Conservation (phyloP, 768 basidiomycete genomes). For the Boletus eberwhitei region DNA sequence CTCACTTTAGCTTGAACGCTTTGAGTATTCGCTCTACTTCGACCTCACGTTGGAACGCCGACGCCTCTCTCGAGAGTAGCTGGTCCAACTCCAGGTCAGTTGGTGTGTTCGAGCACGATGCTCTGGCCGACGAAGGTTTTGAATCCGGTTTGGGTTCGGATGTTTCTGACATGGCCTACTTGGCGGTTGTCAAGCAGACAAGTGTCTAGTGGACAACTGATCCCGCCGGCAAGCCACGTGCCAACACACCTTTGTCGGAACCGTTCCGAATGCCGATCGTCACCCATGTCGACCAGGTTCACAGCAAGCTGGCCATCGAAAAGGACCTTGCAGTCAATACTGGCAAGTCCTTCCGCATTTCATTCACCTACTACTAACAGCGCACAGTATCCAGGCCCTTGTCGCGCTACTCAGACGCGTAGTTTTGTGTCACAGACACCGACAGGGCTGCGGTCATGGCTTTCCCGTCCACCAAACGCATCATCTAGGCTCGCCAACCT, state of each 20-base stretch:
- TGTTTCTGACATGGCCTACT: conserved; percentile 22
- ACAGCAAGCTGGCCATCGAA: neutral
- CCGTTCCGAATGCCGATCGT: neutral
- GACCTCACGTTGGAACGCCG: conserved; percentile 81
- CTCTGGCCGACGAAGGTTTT: neutral
- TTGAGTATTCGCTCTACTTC: conserved; percentile 90
- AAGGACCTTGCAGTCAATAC: neutral
- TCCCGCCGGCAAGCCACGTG: conserved; percentile 20
- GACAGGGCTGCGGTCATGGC: neutral
- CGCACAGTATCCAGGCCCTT: neutral
- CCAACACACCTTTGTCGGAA: neutral
- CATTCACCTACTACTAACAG: neutral
- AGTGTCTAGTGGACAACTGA: neutral
- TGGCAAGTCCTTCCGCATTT: neutral
- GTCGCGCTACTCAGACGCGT: neutral
- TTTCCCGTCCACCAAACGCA: neutral
- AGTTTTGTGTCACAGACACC: neutral
- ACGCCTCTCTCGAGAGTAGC: conserved; percentile 74
- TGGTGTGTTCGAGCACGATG: conserved; percentile 5
- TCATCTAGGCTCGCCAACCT: neutral
- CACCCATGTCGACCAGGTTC: conserved; percentile 3
- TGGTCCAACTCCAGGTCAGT: conserved; percentile 69
- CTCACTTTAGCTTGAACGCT: conserved; percentile 95
- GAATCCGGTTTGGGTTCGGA: conserved; percentile 15
- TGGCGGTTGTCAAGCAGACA: neutral